Base-by-base conservation (phyloP, 1,284 basidiomycete genomes). In the Ustilago trichophora region DNA sequence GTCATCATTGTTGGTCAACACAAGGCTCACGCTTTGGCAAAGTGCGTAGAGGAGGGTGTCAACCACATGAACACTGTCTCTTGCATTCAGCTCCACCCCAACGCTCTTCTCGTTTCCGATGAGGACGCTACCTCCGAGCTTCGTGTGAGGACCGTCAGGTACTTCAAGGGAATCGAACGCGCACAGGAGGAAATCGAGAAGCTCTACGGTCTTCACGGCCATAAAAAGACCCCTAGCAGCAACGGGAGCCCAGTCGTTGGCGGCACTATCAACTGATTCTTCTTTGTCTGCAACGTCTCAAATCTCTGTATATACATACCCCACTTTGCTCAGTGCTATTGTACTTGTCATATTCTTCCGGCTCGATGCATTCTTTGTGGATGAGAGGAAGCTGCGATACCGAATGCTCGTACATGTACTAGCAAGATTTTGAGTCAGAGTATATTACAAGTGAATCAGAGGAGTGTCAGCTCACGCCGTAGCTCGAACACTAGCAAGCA, bases 1-100 rank as follows among this genome's bases (percentile, higher is more conserved):
- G 89, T 93, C 40, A 87, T 93, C 64, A 90, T 93, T 47, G 92
- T 90, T 11, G 91, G 92, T n/a, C 87, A 88, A 80, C 87, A 90
- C 80, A 94, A 94, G 84, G 87, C 88, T 16, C 84, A 92, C 63
- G 92, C 92, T 6, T 83, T 94, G 59, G 89, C 88, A 82, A 91
- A 92, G 82, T 91, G 91, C 18, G 92, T 93, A 54, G 88, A 88
- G 58, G 57, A 55, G 29, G 65, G 65, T 6, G 65, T 68, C 33
- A 68, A 68, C 54, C 65, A 68, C 22, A 63, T 68, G 65, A 57
- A 49, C 44, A 59, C 67, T 0, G 57, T 62, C 21, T 59, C 76
- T 19, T 51, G 73, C 67, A 77, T 56, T 44, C 67, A 78, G 25
- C 60, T 76, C 45, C 75, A 77, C 1, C 76, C 76, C 0, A 76